Percentiles rank a stretch among this genome's conserved stretches.
phyloP scores from a whole-genome alignment of 306 rosid species.

The Quercus variabilis region DNA sequence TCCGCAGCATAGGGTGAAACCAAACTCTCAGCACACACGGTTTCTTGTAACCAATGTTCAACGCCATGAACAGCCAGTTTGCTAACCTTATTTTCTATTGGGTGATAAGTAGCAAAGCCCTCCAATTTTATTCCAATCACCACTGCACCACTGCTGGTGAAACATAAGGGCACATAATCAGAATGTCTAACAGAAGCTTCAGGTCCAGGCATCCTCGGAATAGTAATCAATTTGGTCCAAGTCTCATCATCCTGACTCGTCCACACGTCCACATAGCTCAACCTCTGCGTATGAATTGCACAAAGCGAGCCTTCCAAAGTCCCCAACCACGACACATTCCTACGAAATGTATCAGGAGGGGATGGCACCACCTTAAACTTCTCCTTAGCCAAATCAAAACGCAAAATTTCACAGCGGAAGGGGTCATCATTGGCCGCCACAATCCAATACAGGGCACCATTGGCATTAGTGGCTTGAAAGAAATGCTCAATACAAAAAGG shows the following conservation, averaged over 20 bases:
- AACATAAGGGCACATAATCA: conserved; percentile 35
- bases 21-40: conserved; percentile 30
- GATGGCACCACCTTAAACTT: conserved; percentile 27
- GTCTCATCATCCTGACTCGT: conserved; percentile 24
- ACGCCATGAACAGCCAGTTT: conserved; percentile 13
- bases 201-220: conserved; percentile 2
- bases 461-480: conserved; percentile 28
- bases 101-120: conserved; percentile 32
- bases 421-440: conserved; percentile 4
- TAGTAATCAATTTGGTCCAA: conserved; percentile 25
- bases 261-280: conserved; percentile 31
- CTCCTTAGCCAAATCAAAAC: conserved; percentile 33
- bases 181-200: neutral
- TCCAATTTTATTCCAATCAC: conserved; percentile 31
- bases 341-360: conserved; percentile 10
- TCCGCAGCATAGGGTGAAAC: conserved; percentile 29
- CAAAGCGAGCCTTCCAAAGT: conserved; percentile 21
- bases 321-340: conserved; percentile 30
- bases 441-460: conserved; percentile 37
- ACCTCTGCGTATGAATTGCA: conserved; percentile 23
- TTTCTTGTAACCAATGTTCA: conserved; percentile 39
- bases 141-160: conserved; percentile 25
- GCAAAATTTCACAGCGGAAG: conserved; percentile 9
- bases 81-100: neutral
- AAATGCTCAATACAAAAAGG: conserved; percentile 34